A percentile compares a stretch with the other conserved stretches of the same genome.
Evolutionary conservation across 2,329 filamentous ascomycete genomes (phyloP).

Genomic region (Davidsoniella australis): DNA sequence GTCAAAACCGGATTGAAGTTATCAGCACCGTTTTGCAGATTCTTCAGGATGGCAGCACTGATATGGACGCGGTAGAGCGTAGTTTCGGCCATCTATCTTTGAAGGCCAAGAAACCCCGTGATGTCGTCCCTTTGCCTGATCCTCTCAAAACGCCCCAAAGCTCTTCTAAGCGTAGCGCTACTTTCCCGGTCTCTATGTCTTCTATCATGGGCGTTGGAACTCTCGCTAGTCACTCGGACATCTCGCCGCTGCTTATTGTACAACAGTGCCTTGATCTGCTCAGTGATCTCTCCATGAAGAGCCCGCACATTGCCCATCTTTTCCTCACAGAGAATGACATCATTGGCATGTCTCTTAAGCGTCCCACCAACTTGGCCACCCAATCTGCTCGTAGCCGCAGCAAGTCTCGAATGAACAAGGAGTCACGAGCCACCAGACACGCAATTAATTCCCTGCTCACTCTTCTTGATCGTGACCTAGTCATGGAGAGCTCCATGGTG

Average conservation of each 20-base stretch:
- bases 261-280: slow-evolving; percentile 85
- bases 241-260: slow-evolving; percentile 85
- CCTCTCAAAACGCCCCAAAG: slow-evolving; percentile 63
- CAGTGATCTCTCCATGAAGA: slow-evolving; percentile 67
- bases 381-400: slow-evolving; percentile 19
- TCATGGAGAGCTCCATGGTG: slow-evolving; percentile 91
- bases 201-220: slow-evolving; percentile 12
- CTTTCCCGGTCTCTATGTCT: slow-evolving; percentile 27
- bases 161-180: slow-evolving; percentile 53
- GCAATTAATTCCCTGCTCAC: slow-evolving; percentile 81
- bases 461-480: slow-evolving; percentile 79
- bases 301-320: slow-evolving; percentile 72
- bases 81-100: slow-evolving; percentile 89
- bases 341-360: slow-evolving; percentile 57
- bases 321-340: slow-evolving; percentile 88
- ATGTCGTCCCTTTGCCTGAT: slow-evolving; percentile 34
- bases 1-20: slow-evolving; percentile 88
- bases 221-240: slow-evolving; percentile 55
- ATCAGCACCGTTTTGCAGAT: slow-evolving; percentile 85
- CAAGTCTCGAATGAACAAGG: slow-evolving; percentile 48
- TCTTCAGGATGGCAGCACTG: slow-evolving; percentile 83
- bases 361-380: slow-evolving; percentile 49
- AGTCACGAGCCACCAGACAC: slow-evolving; percentile 68
- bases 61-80: slow-evolving; percentile 83
- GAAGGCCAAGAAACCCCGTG: slow-evolving; percentile 64